These are phyloP conservation scores for Pyrenochaeta sp. DNA, from an alignment of 2,329 filamentous ascomycete species.

Conservation along the genomic window DNA sequence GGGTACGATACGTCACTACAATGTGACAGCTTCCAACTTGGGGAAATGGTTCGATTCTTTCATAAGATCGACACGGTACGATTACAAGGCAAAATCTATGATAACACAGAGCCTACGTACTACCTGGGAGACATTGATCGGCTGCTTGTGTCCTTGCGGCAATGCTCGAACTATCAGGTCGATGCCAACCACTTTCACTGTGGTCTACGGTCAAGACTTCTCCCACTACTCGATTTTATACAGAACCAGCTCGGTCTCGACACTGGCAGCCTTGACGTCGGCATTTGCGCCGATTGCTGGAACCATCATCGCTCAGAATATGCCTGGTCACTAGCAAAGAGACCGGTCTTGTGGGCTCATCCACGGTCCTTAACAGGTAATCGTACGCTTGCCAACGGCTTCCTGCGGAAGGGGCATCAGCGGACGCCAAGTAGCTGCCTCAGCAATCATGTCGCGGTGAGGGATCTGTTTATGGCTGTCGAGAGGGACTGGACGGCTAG, in stretches of 20 bases:
- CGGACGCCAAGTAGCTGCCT: conserved; percentile 41
- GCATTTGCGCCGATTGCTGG: conserved; percentile 59
- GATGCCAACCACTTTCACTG: conserved; percentile 78
- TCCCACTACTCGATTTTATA: conserved; percentile 72
- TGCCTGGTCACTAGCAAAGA: conserved; percentile 56
- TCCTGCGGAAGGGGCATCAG: conserved; percentile 30
- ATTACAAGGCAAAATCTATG: conserved; percentile 57
- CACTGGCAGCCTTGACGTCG: conserved; percentile 47
- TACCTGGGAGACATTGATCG: conserved; percentile 69
- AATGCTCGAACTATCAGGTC: conserved; percentile 76
- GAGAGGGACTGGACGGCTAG: conserved; percentile 48
- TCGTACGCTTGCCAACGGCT: conserved; percentile 23
- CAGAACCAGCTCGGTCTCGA: conserved; percentile 53
- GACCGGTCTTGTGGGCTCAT: conserved; percentile 54
- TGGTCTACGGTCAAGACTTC: conserved; percentile 70
- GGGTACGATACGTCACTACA: conserved; percentile 76
- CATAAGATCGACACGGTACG: conserved; percentile 67
- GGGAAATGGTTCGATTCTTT: conserved; percentile 79
- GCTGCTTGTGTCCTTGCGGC: conserved; percentile 67
- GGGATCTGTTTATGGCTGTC: conserved; percentile 52
- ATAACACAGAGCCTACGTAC: conserved; percentile 53
- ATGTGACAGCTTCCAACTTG: conserved; percentile 81
- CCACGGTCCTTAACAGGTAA: conserved; percentile 28
- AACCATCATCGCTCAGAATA: conserved; percentile 47
- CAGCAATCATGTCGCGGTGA: conserved; percentile 39